phyloP scores from a whole-genome alignment of 164 flowering plant species.

The Tetracentron sinense region DNA sequence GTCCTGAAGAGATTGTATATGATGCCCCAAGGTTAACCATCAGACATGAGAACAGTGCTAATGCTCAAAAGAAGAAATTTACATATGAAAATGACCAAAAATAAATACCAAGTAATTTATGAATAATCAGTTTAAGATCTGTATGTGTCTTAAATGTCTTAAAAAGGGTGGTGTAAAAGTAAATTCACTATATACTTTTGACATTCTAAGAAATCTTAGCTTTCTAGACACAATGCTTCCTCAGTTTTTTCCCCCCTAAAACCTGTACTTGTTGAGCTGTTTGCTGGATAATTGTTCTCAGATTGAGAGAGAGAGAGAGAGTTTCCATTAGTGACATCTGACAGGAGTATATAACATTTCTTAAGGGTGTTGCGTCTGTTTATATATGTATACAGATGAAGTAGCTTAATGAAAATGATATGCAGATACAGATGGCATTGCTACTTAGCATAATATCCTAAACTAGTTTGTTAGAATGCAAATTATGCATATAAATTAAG shows the following conservation, averaged over 20 bases:
- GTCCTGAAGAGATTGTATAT: conserved; percentile 38
- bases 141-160: not conserved
- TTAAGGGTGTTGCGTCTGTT: not conserved
- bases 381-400: not conserved
- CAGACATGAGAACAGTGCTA: not conserved
- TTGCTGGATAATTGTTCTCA: too few species aligned
- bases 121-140: too few species aligned
- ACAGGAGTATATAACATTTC: not conserved
- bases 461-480: not conserved
- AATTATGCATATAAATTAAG: not conserved
- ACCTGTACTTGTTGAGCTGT: not conserved
- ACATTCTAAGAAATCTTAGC: not conserved
- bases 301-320: too few species aligned
- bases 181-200: not conserved
- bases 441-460: not conserved
- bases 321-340: not conserved
- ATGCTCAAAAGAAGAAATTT: too few species aligned
- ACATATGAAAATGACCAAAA: too few species aligned
- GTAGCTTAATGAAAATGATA: not conserved
- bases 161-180: not conserved
- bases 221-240: not conserved
- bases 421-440: too few species aligned
- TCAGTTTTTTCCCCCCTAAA: not conserved
- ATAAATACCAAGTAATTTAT: not conserved
- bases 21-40: not conserved